Evolutionary conservation across 345 rosid genomes (phyloP).

Genomic region (Mallotus nudiflorus): DNA sequence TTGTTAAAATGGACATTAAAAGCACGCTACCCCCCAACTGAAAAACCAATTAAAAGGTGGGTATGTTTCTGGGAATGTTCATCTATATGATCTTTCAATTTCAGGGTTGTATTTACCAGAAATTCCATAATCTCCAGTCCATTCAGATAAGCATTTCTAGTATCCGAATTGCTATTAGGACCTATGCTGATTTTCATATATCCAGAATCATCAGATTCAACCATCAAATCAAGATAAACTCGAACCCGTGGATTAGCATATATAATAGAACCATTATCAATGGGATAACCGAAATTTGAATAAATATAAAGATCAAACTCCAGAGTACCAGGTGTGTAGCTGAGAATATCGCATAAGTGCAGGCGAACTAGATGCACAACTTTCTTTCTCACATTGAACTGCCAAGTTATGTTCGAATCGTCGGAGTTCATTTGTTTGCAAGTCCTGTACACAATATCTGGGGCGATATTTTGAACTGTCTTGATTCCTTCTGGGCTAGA

Average conservation of each 20-base stretch:
- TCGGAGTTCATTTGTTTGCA: background rate
- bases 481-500: fast-evolving
- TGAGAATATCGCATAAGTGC: slow-evolving; percentile 6
- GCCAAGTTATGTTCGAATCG: slow-evolving; percentile 10
- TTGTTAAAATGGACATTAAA: background rate
- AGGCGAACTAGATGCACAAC: slow-evolving; percentile 12
- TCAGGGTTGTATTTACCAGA: background rate
- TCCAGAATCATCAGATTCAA: slow-evolving; percentile 20
- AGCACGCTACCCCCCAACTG: background rate
- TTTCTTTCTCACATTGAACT: slow-evolving; percentile 5
- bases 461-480: background rate
- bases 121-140: slow-evolving; percentile 25
- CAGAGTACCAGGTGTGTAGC: background rate
- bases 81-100: background rate
- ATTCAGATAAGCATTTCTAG: slow-evolving; percentile 8
- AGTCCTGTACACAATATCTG: background rate
- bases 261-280: background rate
- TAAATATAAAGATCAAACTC: background rate
- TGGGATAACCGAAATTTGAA: background rate
- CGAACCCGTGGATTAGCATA: fast-evolving
- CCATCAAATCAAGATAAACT: background rate
- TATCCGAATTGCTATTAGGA: background rate
- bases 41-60: background rate
- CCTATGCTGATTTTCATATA: slow-evolving; percentile 11
- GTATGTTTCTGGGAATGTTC: too few species aligned